Conservation (phyloP, 1,139 yeast genomes). For the Hyphopichia burtonii region DNA sequence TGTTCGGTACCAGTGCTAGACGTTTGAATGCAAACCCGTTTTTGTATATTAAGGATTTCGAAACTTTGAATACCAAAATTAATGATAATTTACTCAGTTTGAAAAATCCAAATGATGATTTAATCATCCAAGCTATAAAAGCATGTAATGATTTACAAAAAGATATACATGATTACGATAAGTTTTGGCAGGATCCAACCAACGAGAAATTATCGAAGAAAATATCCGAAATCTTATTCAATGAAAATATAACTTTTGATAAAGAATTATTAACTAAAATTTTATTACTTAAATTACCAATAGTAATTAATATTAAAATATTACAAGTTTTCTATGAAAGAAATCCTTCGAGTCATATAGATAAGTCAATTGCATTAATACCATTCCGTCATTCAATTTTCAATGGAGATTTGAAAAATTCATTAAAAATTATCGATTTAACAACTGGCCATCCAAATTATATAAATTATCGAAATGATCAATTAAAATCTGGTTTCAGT, state of each 20-base stretch:
- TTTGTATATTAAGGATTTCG: constrained; percentile 13
- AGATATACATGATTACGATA: constrained; percentile 18
- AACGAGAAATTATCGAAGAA: constrained; percentile 16
- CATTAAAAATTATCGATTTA: constrained; percentile 56
- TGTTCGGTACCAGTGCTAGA: no score
- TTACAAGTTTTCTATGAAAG: constrained; percentile 35
- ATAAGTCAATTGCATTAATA: constrained; percentile 50
- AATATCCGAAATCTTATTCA: constrained; percentile 20
- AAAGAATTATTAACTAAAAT: constrained; percentile 24
- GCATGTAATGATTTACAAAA: constrained; percentile 21
- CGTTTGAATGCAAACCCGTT: constrained; percentile 11
- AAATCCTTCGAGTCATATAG: constrained; percentile 34
- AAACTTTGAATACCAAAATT: constrained; percentile 12
- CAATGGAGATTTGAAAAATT: constrained; percentile 57
- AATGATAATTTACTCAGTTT: constrained; percentile 7
- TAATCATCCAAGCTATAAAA: constrained; percentile 19
- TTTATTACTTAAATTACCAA: constrained; percentile 37
- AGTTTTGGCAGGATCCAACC: constrained; percentile 21
- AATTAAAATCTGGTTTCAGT: constrained; percentile 28
- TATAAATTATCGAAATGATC: constrained; percentile 27
- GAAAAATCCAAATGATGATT: constrained; percentile 3
- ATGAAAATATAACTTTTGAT: constrained; percentile 19
- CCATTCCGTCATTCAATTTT: constrained; percentile 62
- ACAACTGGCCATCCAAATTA: constrained; percentile 62
- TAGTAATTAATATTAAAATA: constrained; percentile 25